These are phyloP conservation scores for Echinosophora koreensis DNA, from an alignment of 306 rosid genomes.

Conservation along the genomic window DNA sequence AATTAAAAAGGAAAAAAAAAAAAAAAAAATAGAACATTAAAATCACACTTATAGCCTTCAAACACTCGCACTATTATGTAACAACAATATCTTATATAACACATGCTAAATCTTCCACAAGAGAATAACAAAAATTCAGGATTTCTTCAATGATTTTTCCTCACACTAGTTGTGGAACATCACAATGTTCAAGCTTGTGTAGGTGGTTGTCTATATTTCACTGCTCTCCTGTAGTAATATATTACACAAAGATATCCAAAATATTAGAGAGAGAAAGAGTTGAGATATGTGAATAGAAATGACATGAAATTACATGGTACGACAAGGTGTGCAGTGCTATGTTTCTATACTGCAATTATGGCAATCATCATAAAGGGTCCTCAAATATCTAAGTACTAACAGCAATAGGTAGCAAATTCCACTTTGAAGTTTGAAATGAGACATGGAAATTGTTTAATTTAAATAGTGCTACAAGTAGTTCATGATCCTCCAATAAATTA, in stretches of 20 bases:
- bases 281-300: slow-evolving; percentile 10
- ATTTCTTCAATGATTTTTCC: slow-evolving; percentile 52
- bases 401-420: slow-evolving; percentile 28
- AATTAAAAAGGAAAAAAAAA: background rate
- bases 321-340: slow-evolving; percentile 22
- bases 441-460: slow-evolving; percentile 45
- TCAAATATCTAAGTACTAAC: slow-evolving; percentile 24
- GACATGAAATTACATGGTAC: slow-evolving; percentile 32
- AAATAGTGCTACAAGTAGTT: slow-evolving; percentile 53
- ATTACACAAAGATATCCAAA: slow-evolving; percentile 33
- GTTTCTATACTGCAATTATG: slow-evolving; percentile 17
- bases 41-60: slow-evolving; percentile 53
- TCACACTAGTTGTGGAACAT: slow-evolving; percentile 53
- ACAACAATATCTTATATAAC: slow-evolving; percentile 48
- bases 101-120: slow-evolving; percentile 48
- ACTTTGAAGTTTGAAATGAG: slow-evolving; percentile 44
- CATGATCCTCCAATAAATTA: slow-evolving; percentile 56
- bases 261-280: slow-evolving; percentile 22
- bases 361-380: slow-evolving; percentile 47
- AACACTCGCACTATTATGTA: slow-evolving; percentile 50
- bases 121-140: slow-evolving; percentile 43
- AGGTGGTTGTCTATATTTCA: slow-evolving; percentile 76
- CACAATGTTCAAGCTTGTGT: slow-evolving; percentile 57
- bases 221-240: slow-evolving; percentile 74
- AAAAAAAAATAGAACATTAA: slow-evolving; percentile 19